Conservation (phyloP, 495 filamentous ascomycete species). For the Cetradonia linearis region DNA sequence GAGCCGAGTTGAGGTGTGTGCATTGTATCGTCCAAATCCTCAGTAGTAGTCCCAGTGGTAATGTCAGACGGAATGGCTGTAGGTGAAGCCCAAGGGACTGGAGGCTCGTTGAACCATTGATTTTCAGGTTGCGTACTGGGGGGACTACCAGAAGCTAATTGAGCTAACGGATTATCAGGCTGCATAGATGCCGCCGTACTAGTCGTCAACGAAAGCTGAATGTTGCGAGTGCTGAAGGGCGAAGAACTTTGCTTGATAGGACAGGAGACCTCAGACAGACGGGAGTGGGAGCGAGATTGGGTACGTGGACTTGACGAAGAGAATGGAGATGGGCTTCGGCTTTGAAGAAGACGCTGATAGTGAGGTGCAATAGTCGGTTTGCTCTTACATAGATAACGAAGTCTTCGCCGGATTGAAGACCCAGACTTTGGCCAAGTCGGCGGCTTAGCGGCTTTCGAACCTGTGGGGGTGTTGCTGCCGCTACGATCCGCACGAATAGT, state of each 20-base stretch:
- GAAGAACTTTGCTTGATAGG: conserved; percentile 27
- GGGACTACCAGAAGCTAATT: conserved; percentile 37
- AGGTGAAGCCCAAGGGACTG: conserved; percentile 26
- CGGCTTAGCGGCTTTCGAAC: conserved; percentile 25
- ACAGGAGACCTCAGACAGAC: conserved; percentile 24
- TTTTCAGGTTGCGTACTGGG: conserved; percentile 18
- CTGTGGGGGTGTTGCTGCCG: conserved; percentile 59
- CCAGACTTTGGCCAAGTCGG: conserved; percentile 72
- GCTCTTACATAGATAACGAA: conserved; percentile 73
- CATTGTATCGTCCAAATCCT: conserved; percentile 22
- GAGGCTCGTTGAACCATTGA: conserved; percentile 34
- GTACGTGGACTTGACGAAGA: conserved; percentile 27
- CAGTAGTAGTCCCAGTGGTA: conserved; percentile 27
- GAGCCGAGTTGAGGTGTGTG: conserved; percentile 41
- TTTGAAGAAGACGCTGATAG: conserved; percentile 60
- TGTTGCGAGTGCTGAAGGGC: conserved; percentile 60
- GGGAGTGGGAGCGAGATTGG: conserved; percentile 25
- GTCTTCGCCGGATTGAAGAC: conserved; percentile 63
- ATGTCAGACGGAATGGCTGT: conserved; percentile 22
- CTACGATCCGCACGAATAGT: conserved; percentile 38
- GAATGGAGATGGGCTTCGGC: conserved; percentile 65
- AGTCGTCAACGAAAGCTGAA: conserved; percentile 73
- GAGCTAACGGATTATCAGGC: conserved; percentile 57
- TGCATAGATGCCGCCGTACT: conserved; percentile 76
- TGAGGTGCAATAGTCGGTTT: conserved; percentile 59